These are phyloP conservation scores for Synchytrium microbalum DNA, from an alignment of 371 early-diverging fungal species.

Conservation along the genomic window DNA sequence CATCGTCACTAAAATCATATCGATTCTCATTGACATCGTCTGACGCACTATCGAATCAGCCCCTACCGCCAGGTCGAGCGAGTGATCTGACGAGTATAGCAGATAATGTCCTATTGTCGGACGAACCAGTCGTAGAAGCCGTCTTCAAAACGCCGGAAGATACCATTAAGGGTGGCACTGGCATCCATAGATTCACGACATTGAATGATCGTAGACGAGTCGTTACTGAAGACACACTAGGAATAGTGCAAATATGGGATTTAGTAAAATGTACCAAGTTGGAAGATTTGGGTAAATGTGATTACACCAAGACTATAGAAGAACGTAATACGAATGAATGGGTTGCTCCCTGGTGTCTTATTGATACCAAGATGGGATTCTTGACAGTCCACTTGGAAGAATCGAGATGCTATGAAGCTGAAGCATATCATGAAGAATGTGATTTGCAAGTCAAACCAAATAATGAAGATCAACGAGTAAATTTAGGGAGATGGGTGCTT, in stretches of 20 bases:
- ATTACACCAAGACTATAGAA: constrained; percentile 48
- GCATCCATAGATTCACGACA: constrained; percentile 56
- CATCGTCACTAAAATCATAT: constrained; percentile 1
- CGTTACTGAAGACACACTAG: constrained; percentile 75
- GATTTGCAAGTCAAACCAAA: constrained; percentile 43
- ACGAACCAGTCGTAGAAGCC: not conserved
- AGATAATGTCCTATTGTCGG: not conserved
- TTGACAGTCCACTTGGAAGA: constrained; percentile 83
- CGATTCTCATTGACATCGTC: not conserved
- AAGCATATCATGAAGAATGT: constrained; percentile 71
- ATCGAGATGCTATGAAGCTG: constrained; percentile 68
- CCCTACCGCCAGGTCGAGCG: not conserved
- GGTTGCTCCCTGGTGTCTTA: constrained; percentile 81
- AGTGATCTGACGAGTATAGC: not conserved
- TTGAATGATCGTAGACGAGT: constrained; percentile 81
- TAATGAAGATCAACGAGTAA: constrained; percentile 65
- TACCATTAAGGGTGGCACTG: constrained; percentile 45
- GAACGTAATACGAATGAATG: constrained; percentile 66
- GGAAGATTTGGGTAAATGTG: not conserved
- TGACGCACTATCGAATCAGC: not conserved
- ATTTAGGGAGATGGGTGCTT: constrained; percentile 78
- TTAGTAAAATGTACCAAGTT: constrained; percentile 46
- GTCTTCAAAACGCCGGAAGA: not conserved
- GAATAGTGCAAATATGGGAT: constrained; percentile 84
- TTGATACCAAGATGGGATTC: constrained; percentile 83